Evolutionary conservation across 495 filamentous ascomycete genomes (phyloP), one percentile per base, ranked within the genome.

Genomic region (Lasiosphaeria miniovina): DNA sequence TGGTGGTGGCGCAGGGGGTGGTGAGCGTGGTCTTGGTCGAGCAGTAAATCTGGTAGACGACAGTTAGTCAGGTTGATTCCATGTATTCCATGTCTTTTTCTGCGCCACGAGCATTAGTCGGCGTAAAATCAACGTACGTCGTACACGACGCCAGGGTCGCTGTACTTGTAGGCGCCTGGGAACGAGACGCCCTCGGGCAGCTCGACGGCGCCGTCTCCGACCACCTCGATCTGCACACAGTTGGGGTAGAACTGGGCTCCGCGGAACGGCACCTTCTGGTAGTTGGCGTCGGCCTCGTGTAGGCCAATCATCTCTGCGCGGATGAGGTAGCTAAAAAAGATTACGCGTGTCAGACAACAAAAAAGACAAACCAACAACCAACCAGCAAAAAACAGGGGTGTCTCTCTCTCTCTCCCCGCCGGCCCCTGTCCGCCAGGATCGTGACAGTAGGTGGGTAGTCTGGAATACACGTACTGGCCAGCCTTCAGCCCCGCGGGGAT

Each of bases 191-290:
- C 68, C 6, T 53, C 54, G 3, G 72, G 70, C 9, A 75, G 62
- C 52, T 61, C 59, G 10, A 74, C 66, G 3, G 65, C 64, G n/a
- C 74, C 74, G 38, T 67, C 65, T 9, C 71, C 72, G 7, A 61
- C 65, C 24, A 80, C 72, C 55, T 76, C 70, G 58, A 80, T 61
- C 60, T 80, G 78, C 6, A 77, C 67, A 53, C 78, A 79, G 60
- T 74, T 72, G 38, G 72, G 71, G 51, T 80, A 80, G 66, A 80
- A 74, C 67, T 81, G 76, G 9, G 74, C 75, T 34, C 77, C 78
- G n/a, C 74, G 65, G 24, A 55, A 46, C 9, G 66, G 63, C 54
- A 70, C 68, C 53, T 61, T 57, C 34, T 64, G 59, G 55, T 65
- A 72, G 9, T 60, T 56, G n/a, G 66, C 69, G 3, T 76, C 71